A percentile compares a stretch with the other conserved stretches of the same genome.
Evolutionary conservation across 192 early-diverging fungal genomes (phyloP).

Genomic region (Phycomyces blakesleeanus): DNA sequence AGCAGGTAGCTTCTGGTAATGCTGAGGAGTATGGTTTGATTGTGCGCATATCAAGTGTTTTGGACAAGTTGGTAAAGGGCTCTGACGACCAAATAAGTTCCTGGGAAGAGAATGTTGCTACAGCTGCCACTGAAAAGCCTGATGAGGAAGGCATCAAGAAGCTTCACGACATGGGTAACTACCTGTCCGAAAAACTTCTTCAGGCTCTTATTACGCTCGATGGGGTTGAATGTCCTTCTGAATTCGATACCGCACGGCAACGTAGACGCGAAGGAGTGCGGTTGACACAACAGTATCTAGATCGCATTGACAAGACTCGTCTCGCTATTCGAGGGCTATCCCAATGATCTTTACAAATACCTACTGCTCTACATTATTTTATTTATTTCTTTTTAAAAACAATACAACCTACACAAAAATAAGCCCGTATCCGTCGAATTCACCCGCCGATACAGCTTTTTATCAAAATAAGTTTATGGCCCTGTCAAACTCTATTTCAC

Average conservation of each 20-base stretch:
- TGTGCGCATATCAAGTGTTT: conserved; percentile 38
- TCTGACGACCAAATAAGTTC: background rate
- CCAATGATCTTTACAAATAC: background rate
- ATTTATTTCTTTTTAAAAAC: no score
- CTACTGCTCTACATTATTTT: background rate
- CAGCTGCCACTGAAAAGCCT: conserved; percentile 26
- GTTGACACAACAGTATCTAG: conserved; percentile 68
- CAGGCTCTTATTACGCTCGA: conserved; percentile 75
- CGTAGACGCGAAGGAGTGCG: conserved; percentile 75
- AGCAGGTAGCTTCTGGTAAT: conserved; percentile 41
- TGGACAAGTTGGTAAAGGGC: conserved; percentile 28
- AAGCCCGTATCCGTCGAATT: no score
- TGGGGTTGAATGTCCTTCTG: conserved; percentile 59
- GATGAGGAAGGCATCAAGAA: conserved; percentile 43
- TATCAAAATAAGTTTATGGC: no score
- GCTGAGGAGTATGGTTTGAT: conserved; percentile 52
- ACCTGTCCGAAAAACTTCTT: conserved; percentile 70
- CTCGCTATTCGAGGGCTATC: background rate
- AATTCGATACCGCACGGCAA: conserved; percentile 66
- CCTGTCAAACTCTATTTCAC: no score
- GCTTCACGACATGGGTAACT: conserved; percentile 65
- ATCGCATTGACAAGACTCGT: conserved; percentile 59
- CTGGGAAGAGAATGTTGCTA: conserved; percentile 30
- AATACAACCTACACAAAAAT: no score
- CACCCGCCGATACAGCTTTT: no score